Conservation (phyloP, 2,329 filamentous ascomycete genomes). For the Parafenestella ontariensis region DNA sequence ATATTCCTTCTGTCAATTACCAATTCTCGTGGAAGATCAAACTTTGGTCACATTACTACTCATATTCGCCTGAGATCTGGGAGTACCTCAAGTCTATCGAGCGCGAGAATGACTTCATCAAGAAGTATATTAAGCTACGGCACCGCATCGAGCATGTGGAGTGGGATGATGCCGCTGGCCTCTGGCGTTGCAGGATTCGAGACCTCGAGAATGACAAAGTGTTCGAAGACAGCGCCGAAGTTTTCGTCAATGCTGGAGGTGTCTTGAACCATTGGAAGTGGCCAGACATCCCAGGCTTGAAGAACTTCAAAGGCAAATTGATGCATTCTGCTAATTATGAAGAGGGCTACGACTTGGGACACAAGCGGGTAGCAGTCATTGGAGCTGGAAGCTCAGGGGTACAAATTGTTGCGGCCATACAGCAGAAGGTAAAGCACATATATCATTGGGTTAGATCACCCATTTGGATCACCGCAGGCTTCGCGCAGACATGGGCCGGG, state of each 20-base stretch:
- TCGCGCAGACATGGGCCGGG: conserved; percentile 56
- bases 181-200: conserved; percentile 23
- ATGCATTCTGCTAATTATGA: conserved; percentile 55
- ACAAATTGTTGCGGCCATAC: conserved; percentile 53
- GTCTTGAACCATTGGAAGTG: conserved; percentile 49
- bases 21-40: conserved; percentile 61
- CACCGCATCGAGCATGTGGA: conserved; percentile 25
- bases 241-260: conserved; percentile 33
- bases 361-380: conserved; percentile 53
- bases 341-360: conserved; percentile 43
- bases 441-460: conserved; percentile 54
- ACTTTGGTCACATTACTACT: conserved; percentile 53
- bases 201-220: conserved; percentile 20
- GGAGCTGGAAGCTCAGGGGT: conserved; percentile 52
- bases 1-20: conserved; percentile 33
- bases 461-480: conserved; percentile 58
- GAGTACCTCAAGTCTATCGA: conserved; percentile 56
- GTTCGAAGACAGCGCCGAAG: conserved; percentile 27
- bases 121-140: conserved; percentile 30
- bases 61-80: conserved; percentile 57
- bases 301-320: conserved; percentile 52
- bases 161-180: conserved; percentile 23
- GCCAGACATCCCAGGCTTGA: conserved; percentile 51
- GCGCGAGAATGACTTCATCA: conserved; percentile 42
- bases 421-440: conserved; percentile 47